Evolutionary conservation across 352 stramenopile genomes (phyloP), one percentile per base, ranked within the genome.

Genomic region (Globisporangium acanthophoron): DNA sequence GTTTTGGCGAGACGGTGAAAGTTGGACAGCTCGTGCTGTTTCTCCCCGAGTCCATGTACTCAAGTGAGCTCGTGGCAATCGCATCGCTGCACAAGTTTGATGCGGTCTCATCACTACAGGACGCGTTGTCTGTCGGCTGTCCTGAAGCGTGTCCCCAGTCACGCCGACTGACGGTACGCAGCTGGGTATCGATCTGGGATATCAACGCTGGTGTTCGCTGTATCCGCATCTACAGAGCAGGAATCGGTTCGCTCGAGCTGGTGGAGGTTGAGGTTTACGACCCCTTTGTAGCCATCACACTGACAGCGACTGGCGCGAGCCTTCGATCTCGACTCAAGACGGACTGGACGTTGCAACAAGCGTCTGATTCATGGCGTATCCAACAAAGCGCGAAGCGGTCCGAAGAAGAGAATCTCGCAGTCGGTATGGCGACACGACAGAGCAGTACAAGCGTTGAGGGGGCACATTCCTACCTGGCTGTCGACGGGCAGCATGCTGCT

Each of bases 1-100:
- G 64, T 0, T 58, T 92, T 5, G 49, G 65, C 16, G 50, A 60
- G 11, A 47, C 86, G 29, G 70, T 31, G 7, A 73, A 71, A 3
- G 20, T 90, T 16, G 82, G 82, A 0, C 80, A 78, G 0, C 9
- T 92, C 1, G 80, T 68, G 0, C 59, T 89, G 15, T 84, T 89
- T 50, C 7, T 89, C 0, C 67, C 82, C 0, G 60, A 63, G 1
- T 66, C 59, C 11, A 61, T 76, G 55, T 53, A 55, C 13, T 55
- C 20, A 5, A 31, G 46, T 3, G 20, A 70, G 13, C 35, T 92
- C 8, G 58, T 76, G 0, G 27, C 70, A 1, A 66, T 92, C 15
- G 69, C 69, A 8, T 73, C 72, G 4, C 45, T 77, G 3, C 54
- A 64, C n/a, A 20, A 65, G 7, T 67, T 85, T 16, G 20, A 66